These are phyloP conservation scores for Stephanodiscus triporus DNA, from an alignment of 108 stramenopile species.

Conservation along the genomic window DNA sequence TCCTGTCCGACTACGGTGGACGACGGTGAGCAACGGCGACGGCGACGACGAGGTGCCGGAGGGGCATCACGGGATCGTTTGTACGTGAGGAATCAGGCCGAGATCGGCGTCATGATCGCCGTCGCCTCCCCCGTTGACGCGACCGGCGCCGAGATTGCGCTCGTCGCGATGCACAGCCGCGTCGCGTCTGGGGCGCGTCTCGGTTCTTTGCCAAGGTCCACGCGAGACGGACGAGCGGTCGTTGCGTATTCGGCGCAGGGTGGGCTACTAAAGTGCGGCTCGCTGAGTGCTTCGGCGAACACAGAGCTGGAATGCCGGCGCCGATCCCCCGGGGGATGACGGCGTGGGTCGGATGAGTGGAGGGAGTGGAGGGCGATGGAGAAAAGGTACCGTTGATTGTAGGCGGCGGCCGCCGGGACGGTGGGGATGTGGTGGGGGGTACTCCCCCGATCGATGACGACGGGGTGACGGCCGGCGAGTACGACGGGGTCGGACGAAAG, in stretches of 20 bases:
- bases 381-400: not conserved
- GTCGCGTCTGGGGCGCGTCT: constrained; percentile 50
- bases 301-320: constrained; percentile 73
- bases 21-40: constrained; percentile 41
- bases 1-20: constrained; percentile 85
- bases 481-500: not conserved
- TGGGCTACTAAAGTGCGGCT: constrained; percentile 84
- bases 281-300: constrained; percentile 92
- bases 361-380: not conserved
- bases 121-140: constrained; percentile 61
- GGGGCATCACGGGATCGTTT: constrained; percentile 10
- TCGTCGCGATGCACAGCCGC: constrained; percentile 80
- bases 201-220: constrained; percentile 94
- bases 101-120: constrained; percentile 97
- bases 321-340: constrained; percentile 26
- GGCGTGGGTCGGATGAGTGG: constrained; percentile 28
- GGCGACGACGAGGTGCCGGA: too few relatives aligned
- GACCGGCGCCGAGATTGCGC: constrained; percentile 78
- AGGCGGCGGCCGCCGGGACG: not conserved
- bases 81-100: constrained; percentile 60
- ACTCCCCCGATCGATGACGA: not conserved
- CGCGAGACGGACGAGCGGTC: constrained; percentile 82
- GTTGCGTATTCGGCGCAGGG: constrained; percentile 67
- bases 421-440: not conserved
- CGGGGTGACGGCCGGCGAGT: not conserved